A percentile compares a stretch with the other conserved stretches of the same genome.
phyloP scores from a whole-genome alignment of 306 rosid genomes.

The Crotalaria pallida region DNA sequence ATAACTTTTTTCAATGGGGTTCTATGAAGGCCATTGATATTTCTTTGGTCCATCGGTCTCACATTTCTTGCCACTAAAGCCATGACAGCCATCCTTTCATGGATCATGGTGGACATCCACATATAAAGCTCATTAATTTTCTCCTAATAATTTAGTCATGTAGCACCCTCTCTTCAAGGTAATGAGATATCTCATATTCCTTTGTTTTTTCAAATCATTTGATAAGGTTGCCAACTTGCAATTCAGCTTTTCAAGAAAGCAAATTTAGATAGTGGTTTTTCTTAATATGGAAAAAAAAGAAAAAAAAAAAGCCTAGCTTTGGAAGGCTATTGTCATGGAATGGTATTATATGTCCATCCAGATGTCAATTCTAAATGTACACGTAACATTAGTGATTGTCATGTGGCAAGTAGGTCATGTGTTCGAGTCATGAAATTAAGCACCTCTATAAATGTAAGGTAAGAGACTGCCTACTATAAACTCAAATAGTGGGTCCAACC shows the following conservation, averaged over 20 bases:
- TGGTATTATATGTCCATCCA: no score
- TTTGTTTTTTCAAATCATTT: neutral
- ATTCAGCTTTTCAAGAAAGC: neutral
- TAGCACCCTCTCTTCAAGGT: neutral
- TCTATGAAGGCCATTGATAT: conserved; percentile 19
- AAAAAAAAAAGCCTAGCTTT: no score
- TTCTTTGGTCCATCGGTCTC: conserved; percentile 18
- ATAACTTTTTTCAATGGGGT: neutral
- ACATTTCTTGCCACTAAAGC: conserved; percentile 14
- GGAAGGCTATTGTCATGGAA: no score
- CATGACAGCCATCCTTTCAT: conserved; percentile 20
- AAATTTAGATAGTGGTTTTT: neutral
- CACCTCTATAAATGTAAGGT: no score
- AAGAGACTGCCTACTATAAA: no score
- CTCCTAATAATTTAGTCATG: neutral
- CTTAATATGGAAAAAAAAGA: no score
- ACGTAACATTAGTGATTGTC: no score
- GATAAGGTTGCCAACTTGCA: neutral
- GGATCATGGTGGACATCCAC: neutral
- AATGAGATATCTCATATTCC: neutral
- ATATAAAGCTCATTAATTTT: neutral
- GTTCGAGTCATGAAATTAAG: no score
- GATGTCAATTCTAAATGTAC: no score
- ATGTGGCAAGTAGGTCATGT: no score
- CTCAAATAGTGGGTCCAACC: no score